Conservation (phyloP, 352 stramenopile species). For the Phytophthora capsici region DNA sequence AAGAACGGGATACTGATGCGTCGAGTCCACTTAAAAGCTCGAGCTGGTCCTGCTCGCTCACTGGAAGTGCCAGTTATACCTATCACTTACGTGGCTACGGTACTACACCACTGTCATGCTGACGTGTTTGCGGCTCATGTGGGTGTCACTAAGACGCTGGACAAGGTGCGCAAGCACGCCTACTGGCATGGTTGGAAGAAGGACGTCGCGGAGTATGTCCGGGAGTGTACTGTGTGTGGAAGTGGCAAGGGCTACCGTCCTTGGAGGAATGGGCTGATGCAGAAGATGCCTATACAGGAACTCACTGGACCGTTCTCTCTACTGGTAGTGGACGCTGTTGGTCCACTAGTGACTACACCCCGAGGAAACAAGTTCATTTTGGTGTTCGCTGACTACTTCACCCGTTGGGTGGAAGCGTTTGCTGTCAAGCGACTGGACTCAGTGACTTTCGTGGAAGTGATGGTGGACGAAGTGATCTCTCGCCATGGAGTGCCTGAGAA, state of each 20-base stretch:
- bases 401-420: too few species aligned
- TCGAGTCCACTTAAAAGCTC: background rate
- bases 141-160: conserved; percentile 6
- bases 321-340: conserved; percentile 6
- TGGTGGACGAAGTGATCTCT: background rate
- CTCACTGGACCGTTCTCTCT: conserved; percentile 13
- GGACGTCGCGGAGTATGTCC: background rate
- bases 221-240: background rate
- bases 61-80: background rate
- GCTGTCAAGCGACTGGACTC: too few species aligned
- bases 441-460: too few species aligned
- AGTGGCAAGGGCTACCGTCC: conserved; percentile 3
- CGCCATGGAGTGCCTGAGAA: background rate
- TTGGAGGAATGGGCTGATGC: conserved; percentile 5
- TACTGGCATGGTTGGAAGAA: conserved; percentile 9
- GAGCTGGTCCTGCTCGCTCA: background rate
- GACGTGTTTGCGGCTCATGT: too few species aligned
- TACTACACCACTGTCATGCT: background rate
- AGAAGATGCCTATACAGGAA: conserved; percentile 8
- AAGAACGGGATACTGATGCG: background rate
- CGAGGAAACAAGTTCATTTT: too few species aligned
- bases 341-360: background rate
- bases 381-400: too few species aligned
- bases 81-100: background rate
- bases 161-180: conserved; percentile 4